phyloP scores from a whole-genome alignment of 108 stramenopile species.

The Mediolabrus comicus region DNA sequence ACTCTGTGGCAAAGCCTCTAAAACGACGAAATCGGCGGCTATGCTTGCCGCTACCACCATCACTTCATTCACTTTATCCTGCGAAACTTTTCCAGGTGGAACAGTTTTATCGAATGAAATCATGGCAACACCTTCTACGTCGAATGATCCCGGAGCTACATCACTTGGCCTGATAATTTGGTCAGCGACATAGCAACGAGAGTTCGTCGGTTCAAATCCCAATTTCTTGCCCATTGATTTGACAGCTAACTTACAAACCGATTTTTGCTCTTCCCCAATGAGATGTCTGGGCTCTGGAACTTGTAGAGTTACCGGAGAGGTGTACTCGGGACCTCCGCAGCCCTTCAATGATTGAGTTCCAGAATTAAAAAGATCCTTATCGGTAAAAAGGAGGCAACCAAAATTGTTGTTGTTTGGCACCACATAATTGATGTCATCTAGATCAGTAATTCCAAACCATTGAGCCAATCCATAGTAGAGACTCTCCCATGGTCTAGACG shows the following conservation, averaged over 20 bases:
- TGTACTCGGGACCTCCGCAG: slow-evolving; percentile 6
- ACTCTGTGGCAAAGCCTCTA: neutral
- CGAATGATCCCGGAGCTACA: neutral
- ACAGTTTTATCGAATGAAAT: neutral
- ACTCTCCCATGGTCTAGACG: slow-evolving; percentile 35
- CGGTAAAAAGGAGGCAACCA: neutral
- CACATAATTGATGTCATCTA: slow-evolving; percentile 7
- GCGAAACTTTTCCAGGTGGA: neutral
- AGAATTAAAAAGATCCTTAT: neutral
- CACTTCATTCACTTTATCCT: neutral
- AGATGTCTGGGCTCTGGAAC: neutral
- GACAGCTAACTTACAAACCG: neutral
- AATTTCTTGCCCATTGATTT: neutral
- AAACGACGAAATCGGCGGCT: neutral
- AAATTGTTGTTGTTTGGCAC: slow-evolving; percentile 7
- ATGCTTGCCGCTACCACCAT: neutral
- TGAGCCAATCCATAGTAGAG: slow-evolving; percentile 28
- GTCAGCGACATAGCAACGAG: neutral
- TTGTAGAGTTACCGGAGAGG: neutral
- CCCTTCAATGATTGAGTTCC: slow-evolving; percentile 7
- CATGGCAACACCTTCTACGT: neutral
- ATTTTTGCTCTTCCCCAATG: slow-evolving; percentile 2
- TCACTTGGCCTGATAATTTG: neutral
- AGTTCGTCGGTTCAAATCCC: neutral
- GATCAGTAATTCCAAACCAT: slow-evolving; percentile 38